Base-by-base conservation (phyloP, 2,329 filamentous ascomycete genomes). In the Tetracladium maxilliforme region DNA sequence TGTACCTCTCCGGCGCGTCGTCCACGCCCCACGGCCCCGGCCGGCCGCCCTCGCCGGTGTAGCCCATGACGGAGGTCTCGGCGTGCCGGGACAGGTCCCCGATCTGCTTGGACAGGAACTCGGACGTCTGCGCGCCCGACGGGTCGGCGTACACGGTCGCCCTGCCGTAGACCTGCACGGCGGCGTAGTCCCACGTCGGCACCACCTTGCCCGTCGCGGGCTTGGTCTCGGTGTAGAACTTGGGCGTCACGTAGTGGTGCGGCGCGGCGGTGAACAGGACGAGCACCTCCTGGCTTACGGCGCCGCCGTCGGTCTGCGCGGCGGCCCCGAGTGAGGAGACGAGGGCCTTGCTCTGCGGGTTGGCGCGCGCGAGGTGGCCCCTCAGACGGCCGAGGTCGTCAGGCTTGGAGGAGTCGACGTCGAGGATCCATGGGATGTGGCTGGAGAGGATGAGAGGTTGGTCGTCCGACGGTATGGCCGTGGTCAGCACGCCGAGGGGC, bases 111-210 rank as follows among this genome's bases (percentile, higher is more conserved):
- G 44, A 31, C 7, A 79, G 42, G 27, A 65, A 76, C 0, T 33
- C 30, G 0, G 41, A 38, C 0, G 66, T 64, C 13, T 58, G 52
- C 0, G 47, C 37, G 0, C 54, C 41, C 22, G 54, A 53, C 6
- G 58, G 38, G 28, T 76, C 62, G 29, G 49, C 60, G 33, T 59
- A 66, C 4, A 77, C 45, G 0, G 32, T 62, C 2, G 64, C 63
- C 3, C 44, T 56, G 2, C 73, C 73, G 35, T 77, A 77, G 0
- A 55, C 67, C 44, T 79, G 69, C 0, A 61, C 71, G 0, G 72
- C 70, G 0, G 67, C 54, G 36, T 79, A 80, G 43, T 80, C 71
- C 74, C 73, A 79, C 0, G 73, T 80, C 1, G 71, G 71, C 5
- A 75, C 73, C 0, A 77, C 72, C 35, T 79, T 79, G 8, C 61